These are phyloP conservation scores for Rhizopogon vinicolor DNA, from an alignment of 768 basidiomycete genomes.

Conservation along the genomic window DNA sequence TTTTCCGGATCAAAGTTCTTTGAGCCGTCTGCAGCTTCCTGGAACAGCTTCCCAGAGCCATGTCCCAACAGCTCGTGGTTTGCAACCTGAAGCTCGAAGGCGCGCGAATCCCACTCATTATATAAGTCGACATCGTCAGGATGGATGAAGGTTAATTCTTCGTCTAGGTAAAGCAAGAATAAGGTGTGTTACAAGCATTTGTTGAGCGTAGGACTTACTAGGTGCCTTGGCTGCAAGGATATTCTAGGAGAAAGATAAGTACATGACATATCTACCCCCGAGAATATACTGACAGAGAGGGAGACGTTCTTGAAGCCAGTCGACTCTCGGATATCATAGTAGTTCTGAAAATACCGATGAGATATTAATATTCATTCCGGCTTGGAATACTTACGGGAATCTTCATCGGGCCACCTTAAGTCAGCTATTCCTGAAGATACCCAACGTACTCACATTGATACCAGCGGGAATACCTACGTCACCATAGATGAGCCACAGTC, in stretches of 20 bases:
- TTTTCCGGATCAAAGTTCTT: conserved; percentile 79
- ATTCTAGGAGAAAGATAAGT: conserved; percentile 41
- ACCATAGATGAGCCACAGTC: background rate
- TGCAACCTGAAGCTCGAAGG: conserved; percentile 87
- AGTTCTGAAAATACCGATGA: conserved; percentile 39
- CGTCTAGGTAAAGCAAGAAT: conserved; percentile 37
- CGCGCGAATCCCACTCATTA: conserved; percentile 70
- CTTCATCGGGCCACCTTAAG: conserved; percentile 24
- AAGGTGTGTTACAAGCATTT: background rate
- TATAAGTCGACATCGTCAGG: conserved; percentile 73
- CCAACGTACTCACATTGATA: conserved; percentile 56
- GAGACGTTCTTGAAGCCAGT: conserved; percentile 90
- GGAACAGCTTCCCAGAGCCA: conserved; percentile 79
- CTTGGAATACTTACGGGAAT: conserved; percentile 48
- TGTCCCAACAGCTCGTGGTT: conserved; percentile 88
- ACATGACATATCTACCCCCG: background rate
- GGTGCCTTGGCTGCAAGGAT: conserved; percentile 86
- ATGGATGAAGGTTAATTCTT: conserved; percentile 78
- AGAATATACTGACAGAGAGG: conserved; percentile 51
- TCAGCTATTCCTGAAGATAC: background rate
- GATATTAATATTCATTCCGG: too few relatives aligned
- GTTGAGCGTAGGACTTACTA: conserved; percentile 36
- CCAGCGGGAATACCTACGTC: conserved; percentile 74
- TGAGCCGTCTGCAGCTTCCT: conserved; percentile 68
- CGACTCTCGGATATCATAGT: conserved; percentile 78